phyloP scores from a whole-genome alignment of 2,329 filamentous ascomycete genomes.

The Aureobasidium leucospermi region DNA sequence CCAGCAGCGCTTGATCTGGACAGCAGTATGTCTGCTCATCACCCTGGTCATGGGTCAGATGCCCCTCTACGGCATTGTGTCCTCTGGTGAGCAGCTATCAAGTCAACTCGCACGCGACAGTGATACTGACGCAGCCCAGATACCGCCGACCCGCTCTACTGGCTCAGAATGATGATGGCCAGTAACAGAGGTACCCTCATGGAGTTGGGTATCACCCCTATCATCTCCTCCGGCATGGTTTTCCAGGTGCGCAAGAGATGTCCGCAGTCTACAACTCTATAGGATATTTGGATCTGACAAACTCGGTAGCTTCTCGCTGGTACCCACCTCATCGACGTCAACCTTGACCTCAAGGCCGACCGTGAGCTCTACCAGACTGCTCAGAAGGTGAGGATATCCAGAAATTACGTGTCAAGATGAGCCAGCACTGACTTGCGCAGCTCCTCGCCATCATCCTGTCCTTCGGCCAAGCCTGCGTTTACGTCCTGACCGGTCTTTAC shows the following conservation, averaged over 20 bases:
- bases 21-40: conserved; percentile 71
- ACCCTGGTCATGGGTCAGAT: conserved; percentile 99
- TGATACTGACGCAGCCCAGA: conserved; percentile 26
- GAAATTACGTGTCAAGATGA: background rate
- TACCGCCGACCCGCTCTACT: conserved; percentile 97
- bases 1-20: conserved; percentile 66
- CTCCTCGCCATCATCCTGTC: conserved; percentile 94
- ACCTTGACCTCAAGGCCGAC: conserved; percentile 99
- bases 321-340: conserved; percentile 99
- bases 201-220: conserved; percentile 65
- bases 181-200: conserved; percentile 62
- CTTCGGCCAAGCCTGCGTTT: conserved; percentile 95
- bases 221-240: conserved; percentile 99
- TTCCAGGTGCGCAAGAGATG: conserved; percentile 58
- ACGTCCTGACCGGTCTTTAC: conserved; percentile 96
- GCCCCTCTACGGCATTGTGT: conserved; percentile 96
- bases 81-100: conserved; percentile 48
- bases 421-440: conserved; percentile 3
- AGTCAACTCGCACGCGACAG: background rate
- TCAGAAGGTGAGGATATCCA: conserved; percentile 56
- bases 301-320: conserved; percentile 70
- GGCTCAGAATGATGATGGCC: conserved; percentile 99
- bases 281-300: conserved; percentile 19
- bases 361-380: conserved; percentile 99
- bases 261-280: background rate